Percentiles rank a stretch among this genome's conserved stretches.
These are phyloP conservation scores for Combretum micranthum DNA, from an alignment of 345 rosid genomes.

Conservation along the genomic window DNA sequence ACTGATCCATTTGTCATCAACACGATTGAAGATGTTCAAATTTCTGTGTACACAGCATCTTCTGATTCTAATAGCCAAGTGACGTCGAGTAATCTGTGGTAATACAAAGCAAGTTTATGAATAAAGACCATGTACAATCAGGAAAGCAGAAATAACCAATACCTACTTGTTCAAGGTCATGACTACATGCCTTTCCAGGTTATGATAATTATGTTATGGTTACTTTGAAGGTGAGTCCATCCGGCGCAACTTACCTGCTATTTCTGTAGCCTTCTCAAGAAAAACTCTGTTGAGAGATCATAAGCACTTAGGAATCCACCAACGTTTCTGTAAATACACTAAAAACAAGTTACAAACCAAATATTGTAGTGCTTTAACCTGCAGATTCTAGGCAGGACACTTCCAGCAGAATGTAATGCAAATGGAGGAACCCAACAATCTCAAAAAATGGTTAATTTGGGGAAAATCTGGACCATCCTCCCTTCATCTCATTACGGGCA, in stretches of 20 bases:
- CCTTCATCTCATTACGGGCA: too few relatives aligned
- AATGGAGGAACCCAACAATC: background rate
- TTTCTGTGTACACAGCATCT: too few relatives aligned
- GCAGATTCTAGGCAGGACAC: constrained; percentile 9
- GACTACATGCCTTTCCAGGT: constrained; percentile 60
- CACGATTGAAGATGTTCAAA: too few relatives aligned
- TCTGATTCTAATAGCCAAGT: too few relatives aligned
- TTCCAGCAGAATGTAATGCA: background rate
- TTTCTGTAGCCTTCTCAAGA: constrained; percentile 84
- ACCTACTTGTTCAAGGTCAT: constrained; percentile 72
- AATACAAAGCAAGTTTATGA: too few relatives aligned
- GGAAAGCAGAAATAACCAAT: background rate
- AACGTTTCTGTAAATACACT: constrained; percentile 49
- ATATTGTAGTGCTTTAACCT: background rate
- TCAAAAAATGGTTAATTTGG: too few relatives aligned
- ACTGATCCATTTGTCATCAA: too few relatives aligned
- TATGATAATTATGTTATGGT: constrained; percentile 71
- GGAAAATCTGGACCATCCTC: too few relatives aligned
- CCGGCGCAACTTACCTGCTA: constrained; percentile 93
- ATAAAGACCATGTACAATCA: too few relatives aligned
- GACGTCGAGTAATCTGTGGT: too few relatives aligned
- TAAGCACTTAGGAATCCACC: constrained; percentile 94
- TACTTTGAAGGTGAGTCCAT: constrained; percentile 70
- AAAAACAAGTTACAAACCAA: background rate
- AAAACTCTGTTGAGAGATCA: constrained; percentile 85